Evolutionary conservation across 2,329 filamentous ascomycete genomes (phyloP).

Genomic region (Alternaria conjuncta): DNA sequence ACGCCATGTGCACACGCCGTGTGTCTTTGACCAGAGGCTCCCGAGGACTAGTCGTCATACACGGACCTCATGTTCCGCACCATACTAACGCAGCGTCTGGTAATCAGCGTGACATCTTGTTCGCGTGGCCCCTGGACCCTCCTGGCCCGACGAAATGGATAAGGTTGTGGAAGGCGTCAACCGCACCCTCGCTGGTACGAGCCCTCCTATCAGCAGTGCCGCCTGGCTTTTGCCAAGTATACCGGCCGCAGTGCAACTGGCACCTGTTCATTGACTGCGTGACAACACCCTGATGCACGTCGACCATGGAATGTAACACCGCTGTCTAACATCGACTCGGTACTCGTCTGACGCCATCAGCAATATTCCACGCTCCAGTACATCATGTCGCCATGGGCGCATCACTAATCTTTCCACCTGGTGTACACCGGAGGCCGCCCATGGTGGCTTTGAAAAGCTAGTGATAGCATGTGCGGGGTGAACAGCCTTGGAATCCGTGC

Average conservation of each 20-base stretch:
- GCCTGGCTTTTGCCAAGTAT: conserved; percentile 13
- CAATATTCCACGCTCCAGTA: neutral
- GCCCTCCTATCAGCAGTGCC: conserved; percentile 11
- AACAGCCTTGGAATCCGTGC: conserved; percentile 8
- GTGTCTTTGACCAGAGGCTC: conserved; percentile 18
- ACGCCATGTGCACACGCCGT: conserved; percentile 10
- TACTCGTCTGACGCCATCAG: conserved; percentile 11
- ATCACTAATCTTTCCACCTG: conserved; percentile 20
- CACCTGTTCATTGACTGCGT: conserved; percentile 36
- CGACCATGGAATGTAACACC: conserved; percentile 33
- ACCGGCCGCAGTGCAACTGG: conserved; percentile 26
- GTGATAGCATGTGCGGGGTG: conserved; percentile 24
- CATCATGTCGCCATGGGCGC: neutral
- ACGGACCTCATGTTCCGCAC: conserved; percentile 33
- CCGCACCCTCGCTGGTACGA: conserved; percentile 26
- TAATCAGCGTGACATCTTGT: conserved; percentile 21
- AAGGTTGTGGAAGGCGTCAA: conserved; percentile 43
- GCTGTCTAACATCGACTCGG: conserved; percentile 17
- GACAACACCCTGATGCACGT: conserved; percentile 28
- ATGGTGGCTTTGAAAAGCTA: neutral
- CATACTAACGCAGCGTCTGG: conserved; percentile 23
- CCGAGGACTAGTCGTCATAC: conserved; percentile 29
- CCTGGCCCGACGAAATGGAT: conserved; percentile 43
- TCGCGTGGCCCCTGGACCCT: conserved; percentile 39
- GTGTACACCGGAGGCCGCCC: neutral